A percentile compares a stretch with the other conserved stretches of the same genome.
These are phyloP conservation scores for Cyclostephanos tholiformis DNA, from an alignment of 108 stramenopile species.

Conservation along the genomic window DNA sequence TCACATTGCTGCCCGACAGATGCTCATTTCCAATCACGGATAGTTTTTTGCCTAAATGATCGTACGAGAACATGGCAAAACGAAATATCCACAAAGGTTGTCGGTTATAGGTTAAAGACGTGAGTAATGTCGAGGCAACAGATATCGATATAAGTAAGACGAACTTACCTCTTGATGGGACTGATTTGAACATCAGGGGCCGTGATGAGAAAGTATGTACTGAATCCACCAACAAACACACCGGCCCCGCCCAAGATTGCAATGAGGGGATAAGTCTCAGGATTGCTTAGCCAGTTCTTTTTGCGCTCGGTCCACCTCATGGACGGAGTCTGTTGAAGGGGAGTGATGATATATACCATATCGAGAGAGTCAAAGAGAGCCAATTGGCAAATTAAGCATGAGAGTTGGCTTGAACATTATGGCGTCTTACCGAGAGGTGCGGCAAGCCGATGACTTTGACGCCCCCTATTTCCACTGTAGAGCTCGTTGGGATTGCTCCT, in stretches of 20 bases:
- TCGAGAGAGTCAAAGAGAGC: neutral
- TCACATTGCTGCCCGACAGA: neutral
- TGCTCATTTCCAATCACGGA: slow-evolving; percentile 7
- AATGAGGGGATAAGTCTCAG: slow-evolving; percentile 34
- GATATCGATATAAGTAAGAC: neutral
- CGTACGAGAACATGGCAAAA: neutral
- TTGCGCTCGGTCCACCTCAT: slow-evolving; percentile 48
- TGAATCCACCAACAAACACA: slow-evolving; percentile 24
- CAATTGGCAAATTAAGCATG: neutral
- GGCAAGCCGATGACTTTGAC: slow-evolving; percentile 34
- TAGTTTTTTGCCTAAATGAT: slow-evolving; percentile 6
- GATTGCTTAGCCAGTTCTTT: slow-evolving; percentile 45
- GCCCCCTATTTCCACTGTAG: slow-evolving; percentile 25
- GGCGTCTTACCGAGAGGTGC: slow-evolving; percentile 31
- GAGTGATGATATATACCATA: neutral
- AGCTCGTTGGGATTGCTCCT: slow-evolving; percentile 25
- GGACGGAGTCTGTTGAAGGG: slow-evolving; percentile 31
- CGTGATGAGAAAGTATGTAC: slow-evolving; percentile 21
- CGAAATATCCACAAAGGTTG: neutral
- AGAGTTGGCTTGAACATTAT: neutral
- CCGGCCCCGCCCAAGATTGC: slow-evolving; percentile 25
- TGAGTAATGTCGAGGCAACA: neutral
- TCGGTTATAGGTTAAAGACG: neutral
- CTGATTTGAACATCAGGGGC: slow-evolving; percentile 41
- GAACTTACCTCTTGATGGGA: slow-evolving; percentile 36